phyloP scores from a whole-genome alignment of 768 basidiomycete genomes.

The Rhodocollybia butyracea region DNA sequence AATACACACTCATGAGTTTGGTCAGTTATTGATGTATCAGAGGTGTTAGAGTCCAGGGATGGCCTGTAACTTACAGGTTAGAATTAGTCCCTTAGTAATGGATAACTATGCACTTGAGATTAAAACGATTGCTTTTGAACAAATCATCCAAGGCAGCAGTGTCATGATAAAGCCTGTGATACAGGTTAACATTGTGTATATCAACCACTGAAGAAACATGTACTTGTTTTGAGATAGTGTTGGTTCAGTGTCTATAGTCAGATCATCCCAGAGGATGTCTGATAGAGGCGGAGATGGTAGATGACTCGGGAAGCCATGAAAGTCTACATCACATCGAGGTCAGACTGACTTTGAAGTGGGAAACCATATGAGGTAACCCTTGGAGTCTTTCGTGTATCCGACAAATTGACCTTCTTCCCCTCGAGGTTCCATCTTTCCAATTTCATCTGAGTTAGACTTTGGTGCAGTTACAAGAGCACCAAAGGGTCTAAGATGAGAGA shows the following conservation, averaged over 20 bases:
- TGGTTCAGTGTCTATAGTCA: neutral
- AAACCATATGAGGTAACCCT: neutral
- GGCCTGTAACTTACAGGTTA: too few relatives aligned
- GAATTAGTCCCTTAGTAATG: too few relatives aligned
- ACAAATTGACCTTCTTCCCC: slow-evolving; percentile 5
- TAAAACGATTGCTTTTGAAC: too few relatives aligned
- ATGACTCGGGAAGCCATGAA: slow-evolving; percentile 12
- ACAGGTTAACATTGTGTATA: neutral
- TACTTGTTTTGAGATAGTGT: neutral
- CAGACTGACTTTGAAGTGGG: neutral
- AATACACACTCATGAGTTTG: too few relatives aligned
- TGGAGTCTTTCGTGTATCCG: neutral
- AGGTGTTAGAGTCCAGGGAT: too few relatives aligned
- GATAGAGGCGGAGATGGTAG: slow-evolving; percentile 10
- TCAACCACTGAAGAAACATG: neutral
- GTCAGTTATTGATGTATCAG: too few relatives aligned
- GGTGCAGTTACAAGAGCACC: slow-evolving; percentile 11
- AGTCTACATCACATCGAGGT: slow-evolving; percentile 8
- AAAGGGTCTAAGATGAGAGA: slow-evolving; percentile 12
- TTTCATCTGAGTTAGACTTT: slow-evolving; percentile 9
- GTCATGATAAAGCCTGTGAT: neutral
- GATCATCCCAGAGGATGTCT: slow-evolving; percentile 13
- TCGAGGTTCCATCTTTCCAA: neutral
- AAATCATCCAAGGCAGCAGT: too few relatives aligned
- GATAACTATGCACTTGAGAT: too few relatives aligned